Base-by-base conservation (phyloP, 345 rosid species). In the Heritiera fomes region DNA sequence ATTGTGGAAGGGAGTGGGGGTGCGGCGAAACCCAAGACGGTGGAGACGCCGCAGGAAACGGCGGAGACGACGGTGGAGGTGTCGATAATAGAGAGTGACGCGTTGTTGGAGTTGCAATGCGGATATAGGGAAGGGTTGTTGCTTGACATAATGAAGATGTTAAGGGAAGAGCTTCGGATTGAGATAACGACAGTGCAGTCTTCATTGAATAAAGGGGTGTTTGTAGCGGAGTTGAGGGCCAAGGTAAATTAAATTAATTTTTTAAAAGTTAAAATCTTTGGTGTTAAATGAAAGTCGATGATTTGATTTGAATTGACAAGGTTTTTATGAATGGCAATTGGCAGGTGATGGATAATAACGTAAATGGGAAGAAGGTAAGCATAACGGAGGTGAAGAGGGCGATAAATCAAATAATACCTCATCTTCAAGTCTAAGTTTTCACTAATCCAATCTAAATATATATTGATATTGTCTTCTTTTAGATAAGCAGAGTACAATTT, bases 61-160 rank as follows among this genome's bases (percentile, higher is more conserved):
- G 60, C 60, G 8, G 87, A 72, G 62, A 88, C 86, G 1, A 83
- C 84, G 7, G 90, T 96, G 13, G 95, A 96, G 82, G 99, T 96
- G 78, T 96, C 99, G 15, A 96, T 96, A 61, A 96, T 96, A 69
- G 99, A 94, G 86, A 85, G 90, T 40, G 93, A 94, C 60, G 98
- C 89, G 15, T 79, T 96, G 85, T 55, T 96, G 74, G 99, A 96
- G 88, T 78, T 96, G 85, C 88, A 88, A 66, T 96, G 98, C 47
- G 89, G 78, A 32, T 86, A 90, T 45, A 87, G 89, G 76, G 99
- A 91, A 77, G 98, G 98, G 63, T 58, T 94, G 80, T 81, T 96
- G 82, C 91, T 96, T 2, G 91, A 96, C 52, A 86, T 94, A 30
- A 95, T 94, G 93, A 91, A 88, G 79, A 84, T 84, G 86, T 87